Evolutionary conservation across 2,329 filamentous ascomycete species (phyloP).

Genomic region (Diaporthe citri): DNA sequence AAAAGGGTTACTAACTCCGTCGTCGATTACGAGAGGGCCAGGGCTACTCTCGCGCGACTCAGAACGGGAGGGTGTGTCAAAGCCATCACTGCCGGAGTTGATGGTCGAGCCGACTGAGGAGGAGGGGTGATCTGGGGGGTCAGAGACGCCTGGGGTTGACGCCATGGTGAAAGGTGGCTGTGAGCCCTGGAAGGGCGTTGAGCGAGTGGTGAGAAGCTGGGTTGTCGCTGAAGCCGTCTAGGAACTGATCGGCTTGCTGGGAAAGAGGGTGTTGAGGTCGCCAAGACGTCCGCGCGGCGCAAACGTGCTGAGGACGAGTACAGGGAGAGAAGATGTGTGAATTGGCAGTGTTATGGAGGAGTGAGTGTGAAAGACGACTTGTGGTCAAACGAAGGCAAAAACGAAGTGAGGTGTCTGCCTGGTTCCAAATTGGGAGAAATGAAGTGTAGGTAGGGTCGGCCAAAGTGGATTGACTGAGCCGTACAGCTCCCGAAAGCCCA

Average conservation of each 20-base stretch:
- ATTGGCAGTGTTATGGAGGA: not conserved
- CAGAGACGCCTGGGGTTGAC: not conserved
- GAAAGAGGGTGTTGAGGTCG: not conserved
- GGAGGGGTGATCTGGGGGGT: not conserved
- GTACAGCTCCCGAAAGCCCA: not conserved
- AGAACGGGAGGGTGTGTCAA: not conserved
- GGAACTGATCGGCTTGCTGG: not conserved
- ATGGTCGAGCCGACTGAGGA: not conserved
- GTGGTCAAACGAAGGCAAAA: not conserved
- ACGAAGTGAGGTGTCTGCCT: slow-evolving; percentile 17
- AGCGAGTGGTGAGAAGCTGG: not conserved
- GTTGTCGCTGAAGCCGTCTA: not conserved
- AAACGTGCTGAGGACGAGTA: not conserved
- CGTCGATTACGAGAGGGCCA: not conserved
- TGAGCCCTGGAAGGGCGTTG: not conserved
- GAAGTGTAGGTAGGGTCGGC: not conserved
- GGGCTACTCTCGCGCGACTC: slow-evolving; percentile 11
- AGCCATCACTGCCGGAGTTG: slow-evolving; percentile 17
- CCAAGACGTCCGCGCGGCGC: slow-evolving; percentile 2
- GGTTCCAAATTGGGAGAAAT: not conserved
- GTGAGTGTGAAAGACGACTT: not conserved
- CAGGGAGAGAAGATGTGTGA: not conserved
- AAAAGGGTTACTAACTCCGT: slow-evolving; percentile 1
- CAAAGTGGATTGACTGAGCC: not conserved
- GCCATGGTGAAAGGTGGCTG: not conserved